Evolutionary conservation across 495 filamentous ascomycete genomes (phyloP), one percentile per base, ranked within the genome.

Genomic region (Copromyces sp.): DNA sequence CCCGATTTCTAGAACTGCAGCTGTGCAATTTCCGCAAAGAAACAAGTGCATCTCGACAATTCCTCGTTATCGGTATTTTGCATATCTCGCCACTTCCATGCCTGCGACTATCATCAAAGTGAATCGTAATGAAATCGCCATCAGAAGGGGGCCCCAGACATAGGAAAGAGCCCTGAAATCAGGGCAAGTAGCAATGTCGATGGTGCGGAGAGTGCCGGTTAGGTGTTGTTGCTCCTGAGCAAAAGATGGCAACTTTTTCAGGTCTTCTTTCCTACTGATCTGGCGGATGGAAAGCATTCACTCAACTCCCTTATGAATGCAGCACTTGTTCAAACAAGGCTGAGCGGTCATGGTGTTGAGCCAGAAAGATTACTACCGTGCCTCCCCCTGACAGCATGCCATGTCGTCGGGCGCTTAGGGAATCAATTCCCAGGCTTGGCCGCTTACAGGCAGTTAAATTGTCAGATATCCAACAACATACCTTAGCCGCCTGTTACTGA

Each of bases 91-190:
- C 9, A 17, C n/a, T 9, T 47, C 9, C 9, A 47, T 47, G n/a
- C 20, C 45, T 9, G 24, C 45, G 3, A 24, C 45, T 24, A 37
- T 14, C 65, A 35, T 37, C 16, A 12, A 29, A 29, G 2, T 7
- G 32, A 12, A 68, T 68, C 3, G 12, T 37, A n/a, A 35, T 35
- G 29, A 20, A 5, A 17, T 35, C 29, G 1, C 68, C 32, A 32
- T 44, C 7, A 9, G 42, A 8, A 44, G 17, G 40, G 16, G 5
- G 1, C 72, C 69, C 72, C 39, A 74, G n/a, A 74, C 72, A 68
- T 74, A 71, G n/a, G 72, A 74, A 8, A 74, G 69, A 16, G 72
- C 69, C 11, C 40, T 65, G 29, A 71, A 74, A 12, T 17, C 3
- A 9, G 38, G 69, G 8, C 12, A 32, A 16, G 45, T 32, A 7